These are phyloP conservation scores for Eragrostis tef DNA, from an alignment of 202 grass and related monocot genomes.

Conservation along the genomic window DNA sequence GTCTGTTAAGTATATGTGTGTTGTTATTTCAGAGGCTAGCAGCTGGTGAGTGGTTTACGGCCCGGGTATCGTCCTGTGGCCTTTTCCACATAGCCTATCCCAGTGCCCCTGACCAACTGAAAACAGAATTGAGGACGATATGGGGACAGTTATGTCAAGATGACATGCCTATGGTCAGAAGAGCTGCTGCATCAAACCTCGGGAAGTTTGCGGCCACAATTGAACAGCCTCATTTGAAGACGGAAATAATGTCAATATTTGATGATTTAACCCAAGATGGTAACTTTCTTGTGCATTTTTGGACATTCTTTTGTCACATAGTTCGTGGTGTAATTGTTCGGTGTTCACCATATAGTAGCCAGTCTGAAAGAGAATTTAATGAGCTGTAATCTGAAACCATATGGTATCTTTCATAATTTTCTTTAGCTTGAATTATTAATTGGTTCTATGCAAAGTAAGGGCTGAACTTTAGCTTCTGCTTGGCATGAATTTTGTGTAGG, in stretches of 20 bases:
- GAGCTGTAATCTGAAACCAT: not conserved
- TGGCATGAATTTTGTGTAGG: not conserved
- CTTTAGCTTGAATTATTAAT: not conserved
- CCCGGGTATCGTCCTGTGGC: constrained; percentile 67
- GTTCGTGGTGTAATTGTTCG: not conserved
- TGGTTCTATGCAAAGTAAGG: not conserved
- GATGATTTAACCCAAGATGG: constrained; percentile 80
- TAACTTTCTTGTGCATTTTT: constrained; percentile 43
- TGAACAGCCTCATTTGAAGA: constrained; percentile 68
- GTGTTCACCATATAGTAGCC: not conserved
- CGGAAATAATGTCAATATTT: constrained; percentile 84
- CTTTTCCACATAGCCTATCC: constrained; percentile 81
- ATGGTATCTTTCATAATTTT: not conserved
- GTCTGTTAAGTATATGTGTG: not conserved
- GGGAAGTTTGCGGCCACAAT: constrained; percentile 77
- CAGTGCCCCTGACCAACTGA: constrained; percentile 62
- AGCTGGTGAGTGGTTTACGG: constrained; percentile 81
- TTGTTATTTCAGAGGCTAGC: constrained; percentile 70
- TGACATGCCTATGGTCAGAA: constrained; percentile 88
- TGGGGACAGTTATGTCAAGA: constrained; percentile 81
- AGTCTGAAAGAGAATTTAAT: not conserved
- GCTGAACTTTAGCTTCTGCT: not conserved
- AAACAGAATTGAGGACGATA: constrained; percentile 64
- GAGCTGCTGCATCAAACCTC: constrained; percentile 76
- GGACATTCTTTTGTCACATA: constrained; percentile 29